Evolutionary conservation across 2,329 filamentous ascomycete species (phyloP), one percentile per base, ranked within the genome.

Genomic region (Arthrobotrys musiformis): DNA sequence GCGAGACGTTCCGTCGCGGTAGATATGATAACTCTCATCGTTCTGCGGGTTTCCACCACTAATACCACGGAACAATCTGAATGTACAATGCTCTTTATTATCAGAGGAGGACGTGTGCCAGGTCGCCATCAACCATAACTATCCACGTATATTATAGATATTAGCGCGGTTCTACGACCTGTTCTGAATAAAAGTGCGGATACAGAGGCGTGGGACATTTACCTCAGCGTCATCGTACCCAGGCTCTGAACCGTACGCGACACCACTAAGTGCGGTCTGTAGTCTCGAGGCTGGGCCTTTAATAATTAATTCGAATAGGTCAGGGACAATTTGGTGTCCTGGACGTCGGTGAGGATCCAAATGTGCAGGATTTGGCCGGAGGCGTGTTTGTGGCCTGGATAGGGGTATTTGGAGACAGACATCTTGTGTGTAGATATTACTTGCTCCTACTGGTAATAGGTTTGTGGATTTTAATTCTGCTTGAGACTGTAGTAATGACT

Each of bases 391-490:
- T 58, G 52, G 52, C 52, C 52, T 37, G 52, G 26, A 30, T 58
- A 58, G 15, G 52, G 52, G 33, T 58, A 58, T n/a, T 58, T 35
- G n/a, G 52, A 58, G n/a, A n/a, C n/a, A n/a, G n/a, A n/a, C n/a
- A n/a, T n/a, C n/a, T n/a, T n/a, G n/a, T n/a, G n/a, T n/a, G n/a
- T n/a, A n/a, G n/a, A n/a, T n/a, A n/a, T n/a, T n/a, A n/a, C n/a
- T n/a, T n/a, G n/a, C n/a, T n/a, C n/a, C n/a, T n/a, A n/a, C n/a
- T n/a, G n/a, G n/a, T n/a, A n/a, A n/a, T n/a, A n/a, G n/a, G n/a
- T n/a, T n/a, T n/a, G n/a, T n/a, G n/a, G n/a, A n/a, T n/a, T n/a
- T n/a, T n/a, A n/a, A n/a, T n/a, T n/a, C n/a, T n/a, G n/a, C n/a
- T n/a, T n/a, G n/a, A n/a, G n/a, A n/a, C n/a, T n/a, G n/a, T n/a